Evolutionary conservation across 78 protist genomes (phyloP).

Genomic region (Dictyostelium firmibasis): DNA sequence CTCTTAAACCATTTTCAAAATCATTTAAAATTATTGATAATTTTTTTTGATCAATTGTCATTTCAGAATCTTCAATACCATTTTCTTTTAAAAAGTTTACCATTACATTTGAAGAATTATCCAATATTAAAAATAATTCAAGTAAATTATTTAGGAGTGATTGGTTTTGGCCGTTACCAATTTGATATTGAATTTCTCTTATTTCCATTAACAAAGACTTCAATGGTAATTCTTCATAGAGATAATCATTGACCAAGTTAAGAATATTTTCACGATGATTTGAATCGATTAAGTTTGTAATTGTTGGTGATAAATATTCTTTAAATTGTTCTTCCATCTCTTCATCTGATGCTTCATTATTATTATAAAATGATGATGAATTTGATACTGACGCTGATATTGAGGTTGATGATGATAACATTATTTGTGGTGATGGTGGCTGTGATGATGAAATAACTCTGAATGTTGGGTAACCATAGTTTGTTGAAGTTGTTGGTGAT

Average conservation of each 20-base stretch:
- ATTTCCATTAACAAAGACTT: constrained; percentile 23
- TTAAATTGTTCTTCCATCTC: constrained; percentile 52
- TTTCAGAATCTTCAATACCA: constrained; percentile 52
- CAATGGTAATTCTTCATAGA: constrained; percentile 26
- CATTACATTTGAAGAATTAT: constrained; percentile 28
- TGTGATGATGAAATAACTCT: background rate
- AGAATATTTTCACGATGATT: constrained; percentile 15
- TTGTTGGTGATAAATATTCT: constrained; percentile 34
- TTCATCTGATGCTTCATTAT: constrained; percentile 12
- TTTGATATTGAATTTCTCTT: constrained; percentile 12
- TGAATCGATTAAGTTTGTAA: constrained; percentile 1
- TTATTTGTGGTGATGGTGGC: background rate
- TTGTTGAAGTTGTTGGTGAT: background rate
- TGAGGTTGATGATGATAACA: background rate
- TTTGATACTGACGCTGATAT: background rate
- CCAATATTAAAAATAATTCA: constrained; percentile 32
- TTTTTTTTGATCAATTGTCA: constrained; percentile 25
- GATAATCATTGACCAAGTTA: constrained; percentile 12
- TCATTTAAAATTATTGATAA: background rate
- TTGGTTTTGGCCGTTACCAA: background rate
- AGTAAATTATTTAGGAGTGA: constrained; percentile 24
- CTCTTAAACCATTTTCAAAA: constrained; percentile 35
- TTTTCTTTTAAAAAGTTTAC: constrained; percentile 24
- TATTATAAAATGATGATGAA: background rate
- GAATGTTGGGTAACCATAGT: background rate